A percentile compares a stretch with the other conserved stretches of the same genome.
Conservation (phyloP, 305 asterid genomes). For the Fraxinus dipetala region DNA sequence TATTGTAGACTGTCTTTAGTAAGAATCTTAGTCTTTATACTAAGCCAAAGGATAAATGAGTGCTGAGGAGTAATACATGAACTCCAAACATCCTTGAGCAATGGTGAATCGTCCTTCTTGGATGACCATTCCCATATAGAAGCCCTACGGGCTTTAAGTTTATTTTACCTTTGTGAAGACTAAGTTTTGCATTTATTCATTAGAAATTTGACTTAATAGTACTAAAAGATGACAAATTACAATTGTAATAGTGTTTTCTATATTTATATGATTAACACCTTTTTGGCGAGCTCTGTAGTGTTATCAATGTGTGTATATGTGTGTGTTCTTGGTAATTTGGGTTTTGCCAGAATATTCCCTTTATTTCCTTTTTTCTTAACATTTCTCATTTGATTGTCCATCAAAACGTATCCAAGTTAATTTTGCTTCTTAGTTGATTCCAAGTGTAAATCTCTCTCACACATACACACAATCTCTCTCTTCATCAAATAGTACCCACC, state of each 20-base stretch:
- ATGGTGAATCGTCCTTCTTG: no score
- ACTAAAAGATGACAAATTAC: neutral
- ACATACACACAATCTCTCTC: no score
- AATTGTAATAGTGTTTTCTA: no score
- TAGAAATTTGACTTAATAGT: neutral
- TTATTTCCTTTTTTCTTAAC: conserved; percentile 11
- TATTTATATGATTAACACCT: neutral
- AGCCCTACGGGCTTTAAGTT: no score
- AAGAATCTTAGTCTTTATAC: no score
- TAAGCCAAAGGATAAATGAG: no score
- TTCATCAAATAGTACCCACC: neutral
- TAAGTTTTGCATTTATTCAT: neutral
- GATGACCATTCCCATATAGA: no score
- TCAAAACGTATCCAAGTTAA: neutral
- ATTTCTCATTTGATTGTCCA: neutral
- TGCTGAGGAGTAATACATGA: no score
- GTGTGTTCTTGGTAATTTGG: conserved; percentile 1
- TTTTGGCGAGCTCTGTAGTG: neutral
- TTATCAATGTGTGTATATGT: no score
- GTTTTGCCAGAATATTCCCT: conserved; percentile 27
- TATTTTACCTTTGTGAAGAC: no score
- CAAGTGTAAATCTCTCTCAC: neutral
- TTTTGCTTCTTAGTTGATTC: neutral
- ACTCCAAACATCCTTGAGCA: no score
- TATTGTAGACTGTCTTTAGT: no score